Evolutionary conservation across 2,329 filamentous ascomycete species (phyloP).

Genomic region (Colletotrichum sp.): DNA sequence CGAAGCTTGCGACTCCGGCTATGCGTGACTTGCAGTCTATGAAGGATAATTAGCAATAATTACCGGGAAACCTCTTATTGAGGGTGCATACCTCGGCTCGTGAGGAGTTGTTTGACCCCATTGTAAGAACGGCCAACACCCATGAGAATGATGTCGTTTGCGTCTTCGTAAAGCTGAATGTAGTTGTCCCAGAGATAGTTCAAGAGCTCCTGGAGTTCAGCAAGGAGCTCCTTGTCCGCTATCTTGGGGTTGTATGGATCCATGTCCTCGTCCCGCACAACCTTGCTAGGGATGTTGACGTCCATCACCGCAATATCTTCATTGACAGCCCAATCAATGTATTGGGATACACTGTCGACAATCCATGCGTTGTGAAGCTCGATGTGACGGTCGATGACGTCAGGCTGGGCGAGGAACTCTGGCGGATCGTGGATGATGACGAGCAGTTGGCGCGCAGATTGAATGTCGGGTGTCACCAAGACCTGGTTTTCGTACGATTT

Average conservation of each 20-base stretch:
- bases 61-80: neutral
- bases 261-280: conserved; percentile 65
- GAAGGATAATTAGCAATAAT: neutral
- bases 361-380: conserved; percentile 89
- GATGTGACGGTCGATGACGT: conserved; percentile 73
- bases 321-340: conserved; percentile 83
- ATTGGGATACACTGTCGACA: conserved; percentile 80
- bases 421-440: conserved; percentile 93
- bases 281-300: conserved; percentile 84
- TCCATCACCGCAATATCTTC: conserved; percentile 87
- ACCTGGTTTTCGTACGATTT: conserved; percentile 88
- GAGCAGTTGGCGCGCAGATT: conserved; percentile 71
- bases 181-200: conserved; percentile 98
- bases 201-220: conserved; percentile 74
- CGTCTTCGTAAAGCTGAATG: conserved; percentile 76
- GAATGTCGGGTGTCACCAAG: conserved; percentile 76
- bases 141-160: conserved; percentile 80
- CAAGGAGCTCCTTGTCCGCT: conserved; percentile 55
- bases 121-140: conserved; percentile 90
- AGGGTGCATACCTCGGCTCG: conserved; percentile 69
- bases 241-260: conserved; percentile 51
- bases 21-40: conserved; percentile 71
- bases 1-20: conserved; percentile 79
- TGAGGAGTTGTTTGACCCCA: conserved; percentile 81
- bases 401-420: conserved; percentile 70